Evolutionary conservation across 139 green algal genomes (phyloP), one percentile per base, ranked within the genome.

Genomic region (Chlamydomonas eustigma): DNA sequence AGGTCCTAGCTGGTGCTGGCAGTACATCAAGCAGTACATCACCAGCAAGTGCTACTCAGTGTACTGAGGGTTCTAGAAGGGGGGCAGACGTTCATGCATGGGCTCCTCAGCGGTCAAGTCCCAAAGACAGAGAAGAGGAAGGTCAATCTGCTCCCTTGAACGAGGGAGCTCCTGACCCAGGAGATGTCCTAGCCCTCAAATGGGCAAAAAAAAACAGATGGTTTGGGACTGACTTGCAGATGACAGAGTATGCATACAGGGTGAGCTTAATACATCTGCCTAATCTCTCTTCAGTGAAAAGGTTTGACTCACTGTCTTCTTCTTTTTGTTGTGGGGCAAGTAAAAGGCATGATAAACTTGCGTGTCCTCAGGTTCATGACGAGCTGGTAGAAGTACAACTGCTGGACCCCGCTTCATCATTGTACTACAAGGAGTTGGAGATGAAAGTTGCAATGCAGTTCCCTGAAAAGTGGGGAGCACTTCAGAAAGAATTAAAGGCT

Each of bases 141-240:
- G 65, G 34, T 51, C 24, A 5, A 2, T 63, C 36, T 28, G 68
- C 68, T 3, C 37, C 68, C 4, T 37, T 4, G 25, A 8, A 8
- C 6, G 24, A 24, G 8, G 36, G 4, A 28, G 18, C 4, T 25
- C 12, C 68, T 18, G 52, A 68, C 8, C n/a, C 4, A 31, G 12
- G n/a, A 22, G 81, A 89, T n/a, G 65, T 76, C 22, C 71, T 78
- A 25, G 86, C 86, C 25, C 68, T 87, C 8, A 71, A 70, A 37
- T 91, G 86, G 86, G 86, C 86, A 0, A 74, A 76, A 38, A 66
- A 75, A 5, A 91, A 91, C 78, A 22, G 50, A 0, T 91, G 86
- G 86, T 91, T 91, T 64, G 86, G 86, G 0, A 75, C 32, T 0
- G 83, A 91, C 63, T 39, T 72, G 22, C 80, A 87, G 5, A 89